Evolutionary conservation across 345 rosid species (phyloP), one percentile per base, ranked within the genome.

Genomic region (Hibiscus mutabilis): DNA sequence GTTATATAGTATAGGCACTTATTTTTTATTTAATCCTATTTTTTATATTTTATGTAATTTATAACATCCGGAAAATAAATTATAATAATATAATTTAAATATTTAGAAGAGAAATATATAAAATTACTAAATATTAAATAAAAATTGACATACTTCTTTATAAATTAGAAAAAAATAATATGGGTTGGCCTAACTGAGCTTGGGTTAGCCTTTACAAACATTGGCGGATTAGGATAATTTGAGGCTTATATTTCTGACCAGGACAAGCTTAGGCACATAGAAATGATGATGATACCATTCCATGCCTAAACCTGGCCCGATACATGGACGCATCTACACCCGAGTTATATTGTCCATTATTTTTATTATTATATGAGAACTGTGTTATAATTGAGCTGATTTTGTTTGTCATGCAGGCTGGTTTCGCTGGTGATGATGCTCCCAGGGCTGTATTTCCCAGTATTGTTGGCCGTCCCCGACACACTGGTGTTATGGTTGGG

Each of bases 401-500:
- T 66, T 27, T 27, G 21, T 37, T 6, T 62, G 22, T 51, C 40
- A 12, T 74, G 24, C 72, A 82, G 85, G 85, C 85, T 18, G 85
- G 85, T 58, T 82, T 82, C 73, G 85, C 85, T 25, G 85, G 85
- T 25, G 85, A 82, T 71, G 85, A 82, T 74, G 85, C 85, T 22
- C 85, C 85, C 4, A 82, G 85, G 77, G 85, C 85, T 57, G 85
- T 82, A 14, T 82, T 82, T 58, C 85, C 85, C 12, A 82, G 85
- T 52, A 82, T 82, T 47, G 85, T 82, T 21, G 85, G 85, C 29
- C 67, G 75, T 33, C 75, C 75, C 0, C 69, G 75, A 35, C 75
- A 72, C 56, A 79, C 72, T 72, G 79, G 72, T 75, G 81, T 82
- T 76, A 79, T 74, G 85, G 85, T 55, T 77, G 81, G 85, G 75